Evolutionary conservation across 768 basidiomycete species (phyloP).

Genomic region (Tricholoma saponaceum): DNA sequence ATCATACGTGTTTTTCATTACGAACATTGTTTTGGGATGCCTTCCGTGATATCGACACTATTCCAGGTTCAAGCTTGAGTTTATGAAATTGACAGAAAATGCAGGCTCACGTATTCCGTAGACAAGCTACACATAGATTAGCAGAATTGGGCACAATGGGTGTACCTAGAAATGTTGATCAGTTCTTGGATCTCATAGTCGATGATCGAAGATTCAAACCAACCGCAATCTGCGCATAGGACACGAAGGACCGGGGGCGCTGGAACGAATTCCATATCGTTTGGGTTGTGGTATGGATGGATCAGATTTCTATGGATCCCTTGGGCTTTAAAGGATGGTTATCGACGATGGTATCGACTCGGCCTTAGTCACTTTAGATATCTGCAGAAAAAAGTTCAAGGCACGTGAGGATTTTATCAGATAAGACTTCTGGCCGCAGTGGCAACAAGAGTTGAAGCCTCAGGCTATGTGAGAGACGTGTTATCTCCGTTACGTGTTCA

Average conservation of each 20-base stretch:
- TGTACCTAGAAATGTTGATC: constrained; percentile 45
- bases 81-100: neutral
- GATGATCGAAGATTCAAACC: constrained; percentile 13
- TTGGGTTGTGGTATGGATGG: neutral
- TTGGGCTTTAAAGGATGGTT: too few species aligned
- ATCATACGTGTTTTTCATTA: too few species aligned
- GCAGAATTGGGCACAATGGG: constrained; percentile 91
- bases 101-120: constrained; percentile 72
- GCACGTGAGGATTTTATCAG: too few species aligned
- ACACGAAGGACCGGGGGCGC: constrained; percentile 76
- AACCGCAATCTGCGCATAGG: constrained; percentile 87
- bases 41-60: constrained; percentile 96
- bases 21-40: constrained; percentile 89
- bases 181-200: constrained; percentile 1
- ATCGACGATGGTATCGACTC: too few species aligned
- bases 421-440: too few species aligned
- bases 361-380: too few species aligned
- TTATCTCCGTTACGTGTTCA: too few species aligned
- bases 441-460: too few species aligned
- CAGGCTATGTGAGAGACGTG: too few species aligned
- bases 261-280: constrained; percentile 78
- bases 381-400: too few species aligned
- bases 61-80: neutral
- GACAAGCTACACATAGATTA: constrained; percentile 85
- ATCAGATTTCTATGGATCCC: neutral